These are phyloP conservation scores for Thinopyrum obtusiflorum DNA, from an alignment of 202 grass and related monocot species.

Conservation along the genomic window DNA sequence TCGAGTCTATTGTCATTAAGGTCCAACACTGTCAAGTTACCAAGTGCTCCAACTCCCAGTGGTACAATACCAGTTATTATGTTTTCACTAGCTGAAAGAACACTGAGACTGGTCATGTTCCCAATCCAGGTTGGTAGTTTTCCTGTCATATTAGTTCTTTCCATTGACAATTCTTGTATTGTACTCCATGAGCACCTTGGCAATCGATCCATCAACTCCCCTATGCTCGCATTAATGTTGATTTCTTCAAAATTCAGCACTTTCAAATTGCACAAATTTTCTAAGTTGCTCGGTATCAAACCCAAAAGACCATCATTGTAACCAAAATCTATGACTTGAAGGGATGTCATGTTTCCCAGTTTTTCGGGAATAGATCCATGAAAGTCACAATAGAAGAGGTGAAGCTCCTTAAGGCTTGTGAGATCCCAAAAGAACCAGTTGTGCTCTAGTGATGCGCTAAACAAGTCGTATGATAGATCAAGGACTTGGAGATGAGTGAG, in stretches of 20 bases:
- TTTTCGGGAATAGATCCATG: not conserved
- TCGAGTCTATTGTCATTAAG: not conserved
- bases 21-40: not conserved
- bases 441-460: not conserved
- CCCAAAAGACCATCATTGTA: not conserved
- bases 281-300: not conserved
- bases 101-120: not conserved
- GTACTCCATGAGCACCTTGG: not conserved
- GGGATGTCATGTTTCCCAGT: conserved; percentile 15
- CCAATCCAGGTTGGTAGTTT: not conserved
- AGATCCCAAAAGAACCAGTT: not conserved
- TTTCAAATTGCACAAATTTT: not conserved
- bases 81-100: no score
- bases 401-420: not conserved
- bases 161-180: not conserved
- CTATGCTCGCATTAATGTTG: not conserved
- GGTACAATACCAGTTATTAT: not conserved
- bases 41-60: not conserved
- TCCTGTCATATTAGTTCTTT: not conserved
- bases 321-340: not conserved
- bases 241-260: not conserved
- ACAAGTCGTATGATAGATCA: not conserved
- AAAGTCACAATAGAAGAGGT: not conserved
- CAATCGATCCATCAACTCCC: not conserved
- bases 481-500: not conserved